Base-by-base conservation (phyloP, 148 eudicot species). In the Fagopyrum esculentum region DNA sequence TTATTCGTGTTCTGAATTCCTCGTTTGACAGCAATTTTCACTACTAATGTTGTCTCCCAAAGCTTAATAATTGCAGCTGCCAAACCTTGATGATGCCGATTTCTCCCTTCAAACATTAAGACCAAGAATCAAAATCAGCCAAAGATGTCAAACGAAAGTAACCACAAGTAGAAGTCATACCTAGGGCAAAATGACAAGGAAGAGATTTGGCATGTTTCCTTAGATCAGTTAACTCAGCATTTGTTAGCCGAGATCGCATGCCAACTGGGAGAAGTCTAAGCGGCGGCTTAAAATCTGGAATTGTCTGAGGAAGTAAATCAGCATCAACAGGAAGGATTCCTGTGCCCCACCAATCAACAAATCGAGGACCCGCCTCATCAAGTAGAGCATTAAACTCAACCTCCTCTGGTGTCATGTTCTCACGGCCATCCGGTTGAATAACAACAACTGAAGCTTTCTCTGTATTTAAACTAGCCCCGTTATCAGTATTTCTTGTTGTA, bases 151-250 rank as follows among this genome's bases (percentile, higher is more conserved):
- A 8, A 83, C 55, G 44, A 66, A 22, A 30, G 57, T 57, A 55
- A 73, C 64, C 7, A 75, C 55, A 73, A 56, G 46, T 49, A 17
- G 69, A 47, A 73, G 45, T 4, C 75, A 72, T 90, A 95, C 98
- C 98, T 71, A 95, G 96, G 68, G 98, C 98, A 87, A 95, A 95
- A 89, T 95, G 98, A 81, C 97, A 90, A 81, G 98, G 98, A 80
- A 95, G 96, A 6, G 93, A 87, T 81, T 87, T 95, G 59, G 98
- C 93, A 79, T 83, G 87, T 81, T 92, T 95, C 73, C 98, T 77
- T 52, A 95, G 74, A 79, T 83, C 84, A 35, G 98, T 95, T 77
- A 95, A 78, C 80, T 95, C 98, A 6, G 90, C 92, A 83, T 95
- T 90, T 57, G 97, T 90, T 64, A 90, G 73, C 44, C 87, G 84